Percentiles rank a stretch among this genome's conserved stretches.
Conservation (phyloP, 1,139 yeast genomes). For the Geotrichum phurueaensis region DNA sequence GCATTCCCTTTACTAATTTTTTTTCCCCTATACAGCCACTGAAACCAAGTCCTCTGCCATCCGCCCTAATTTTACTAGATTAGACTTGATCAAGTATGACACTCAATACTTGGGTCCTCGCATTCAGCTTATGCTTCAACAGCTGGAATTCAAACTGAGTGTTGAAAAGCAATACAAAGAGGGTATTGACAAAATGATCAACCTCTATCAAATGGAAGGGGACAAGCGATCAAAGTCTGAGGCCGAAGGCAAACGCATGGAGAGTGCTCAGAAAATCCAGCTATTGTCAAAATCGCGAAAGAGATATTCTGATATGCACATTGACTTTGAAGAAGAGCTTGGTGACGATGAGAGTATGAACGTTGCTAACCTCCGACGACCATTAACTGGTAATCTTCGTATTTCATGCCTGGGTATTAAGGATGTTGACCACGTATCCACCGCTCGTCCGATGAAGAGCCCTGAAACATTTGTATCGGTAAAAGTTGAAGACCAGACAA, state of each 20-base stretch:
- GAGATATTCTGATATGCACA: constrained; percentile 83
- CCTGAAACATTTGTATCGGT: constrained; percentile 75
- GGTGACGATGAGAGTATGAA: constrained; percentile 47
- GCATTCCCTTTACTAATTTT: background rate
- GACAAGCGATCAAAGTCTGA: constrained; percentile 80
- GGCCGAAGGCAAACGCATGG: constrained; percentile 81
- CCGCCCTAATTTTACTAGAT: constrained; percentile 33
- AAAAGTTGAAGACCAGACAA: constrained; percentile 81
- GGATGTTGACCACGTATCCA: constrained; percentile 88
- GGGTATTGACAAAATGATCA: constrained; percentile 84
- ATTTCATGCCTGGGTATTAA: constrained; percentile 68
- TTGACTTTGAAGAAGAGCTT: constrained; percentile 55
- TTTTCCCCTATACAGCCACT: background rate
- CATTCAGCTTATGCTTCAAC: constrained; percentile 91
- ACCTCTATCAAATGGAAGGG: constrained; percentile 82
- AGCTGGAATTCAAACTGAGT: constrained; percentile 83
- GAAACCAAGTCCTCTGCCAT: background rate
- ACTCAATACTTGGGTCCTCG: constrained; percentile 92
- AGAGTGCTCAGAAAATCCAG: constrained; percentile 79
- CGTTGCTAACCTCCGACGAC: constrained; percentile 65
- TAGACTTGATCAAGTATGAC: constrained; percentile 84
- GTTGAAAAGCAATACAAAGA: constrained; percentile 90
- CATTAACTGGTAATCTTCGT: constrained; percentile 71
- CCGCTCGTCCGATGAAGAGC: constrained; percentile 67
- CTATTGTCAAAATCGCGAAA: constrained; percentile 75